Conservation (phyloP, 495 filamentous ascomycete species). For the Neurospora sp. region DNA sequence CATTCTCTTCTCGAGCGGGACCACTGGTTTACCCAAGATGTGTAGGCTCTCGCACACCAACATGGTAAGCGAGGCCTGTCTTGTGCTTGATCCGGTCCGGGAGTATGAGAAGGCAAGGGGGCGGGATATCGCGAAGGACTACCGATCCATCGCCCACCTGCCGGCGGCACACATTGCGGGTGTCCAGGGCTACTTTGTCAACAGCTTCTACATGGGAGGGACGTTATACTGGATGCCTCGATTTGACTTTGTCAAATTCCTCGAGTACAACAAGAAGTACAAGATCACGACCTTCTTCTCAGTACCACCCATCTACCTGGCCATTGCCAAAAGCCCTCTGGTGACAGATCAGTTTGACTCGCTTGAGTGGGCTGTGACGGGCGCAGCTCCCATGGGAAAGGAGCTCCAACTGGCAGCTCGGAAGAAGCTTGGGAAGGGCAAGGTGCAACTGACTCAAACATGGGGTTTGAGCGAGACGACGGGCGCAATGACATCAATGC, state of each 20-base stretch:
- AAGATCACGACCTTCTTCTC: conserved; percentile 38
- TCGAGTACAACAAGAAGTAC: conserved; percentile 31
- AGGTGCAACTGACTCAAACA: conserved; percentile 46
- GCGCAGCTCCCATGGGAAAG: conserved; percentile 27
- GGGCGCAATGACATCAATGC: conserved; percentile 18
- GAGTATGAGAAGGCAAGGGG: neutral
- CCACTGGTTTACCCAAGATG: conserved; percentile 74
- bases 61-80: conserved; percentile 36
- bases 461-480: conserved; percentile 65
- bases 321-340: conserved; percentile 36
- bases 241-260: conserved; percentile 35
- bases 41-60: conserved; percentile 67
- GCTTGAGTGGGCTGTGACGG: conserved; percentile 14
- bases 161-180: conserved; percentile 35
- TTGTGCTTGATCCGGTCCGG: conserved; percentile 10
- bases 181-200: conserved; percentile 34
- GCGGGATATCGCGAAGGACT: neutral
- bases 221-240: conserved; percentile 42
- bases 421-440: conserved; percentile 26
- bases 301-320: conserved; percentile 41
- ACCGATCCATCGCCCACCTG: conserved; percentile 40
- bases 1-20: conserved; percentile 80
- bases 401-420: conserved; percentile 24
- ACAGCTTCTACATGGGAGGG: conserved; percentile 29
- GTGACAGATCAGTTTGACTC: conserved; percentile 39